Percentiles rank a stretch among this genome's conserved stretches.
Evolutionary conservation across 2,329 filamentous ascomycete species (phyloP).

Genomic region (Knufia fluminis): DNA sequence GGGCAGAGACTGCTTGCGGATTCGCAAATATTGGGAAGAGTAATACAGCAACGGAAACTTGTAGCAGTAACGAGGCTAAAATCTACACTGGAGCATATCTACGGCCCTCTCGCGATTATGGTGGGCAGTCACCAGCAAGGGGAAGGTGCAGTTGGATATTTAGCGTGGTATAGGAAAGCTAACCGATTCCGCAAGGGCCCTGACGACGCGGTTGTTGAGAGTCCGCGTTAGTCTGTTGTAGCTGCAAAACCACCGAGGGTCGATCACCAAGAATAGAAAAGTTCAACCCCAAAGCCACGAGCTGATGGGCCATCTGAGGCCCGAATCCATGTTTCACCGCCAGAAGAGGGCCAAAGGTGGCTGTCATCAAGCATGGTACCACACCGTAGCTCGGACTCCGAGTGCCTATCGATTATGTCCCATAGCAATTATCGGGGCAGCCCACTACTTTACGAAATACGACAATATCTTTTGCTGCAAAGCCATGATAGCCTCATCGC

Average conservation of each 20-base stretch:
- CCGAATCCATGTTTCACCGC: conserved; percentile 6
- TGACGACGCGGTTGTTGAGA: conserved; percentile 15
- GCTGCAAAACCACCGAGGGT: conserved; percentile 11
- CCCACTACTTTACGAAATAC: conserved; percentile 6
- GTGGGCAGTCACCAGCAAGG: conserved; percentile 7
- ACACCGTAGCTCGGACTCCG: conserved; percentile 8
- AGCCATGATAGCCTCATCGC: not conserved
- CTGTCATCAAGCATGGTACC: not conserved
- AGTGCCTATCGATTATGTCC: conserved; percentile 8
- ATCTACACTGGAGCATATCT: not conserved
- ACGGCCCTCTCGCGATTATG: not conserved
- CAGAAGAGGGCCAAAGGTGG: not conserved
- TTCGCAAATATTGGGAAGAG: conserved; percentile 9
- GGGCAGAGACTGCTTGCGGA: not conserved
- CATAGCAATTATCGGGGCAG: not conserved
- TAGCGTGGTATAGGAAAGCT: conserved; percentile 3
- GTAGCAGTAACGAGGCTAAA: conserved; percentile 10
- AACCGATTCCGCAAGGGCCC: not conserved
- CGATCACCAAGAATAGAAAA: conserved; percentile 19
- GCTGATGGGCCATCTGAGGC: not conserved
- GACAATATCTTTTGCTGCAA: not conserved
- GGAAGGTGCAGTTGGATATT: conserved; percentile 10
- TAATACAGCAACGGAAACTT: conserved; percentile 5
- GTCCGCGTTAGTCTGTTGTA: conserved; percentile 13
- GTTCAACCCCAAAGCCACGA: conserved; percentile 18